Conservation (phyloP, 2,329 filamentous ascomycete genomes). For the Hypomyces rosellus region DNA sequence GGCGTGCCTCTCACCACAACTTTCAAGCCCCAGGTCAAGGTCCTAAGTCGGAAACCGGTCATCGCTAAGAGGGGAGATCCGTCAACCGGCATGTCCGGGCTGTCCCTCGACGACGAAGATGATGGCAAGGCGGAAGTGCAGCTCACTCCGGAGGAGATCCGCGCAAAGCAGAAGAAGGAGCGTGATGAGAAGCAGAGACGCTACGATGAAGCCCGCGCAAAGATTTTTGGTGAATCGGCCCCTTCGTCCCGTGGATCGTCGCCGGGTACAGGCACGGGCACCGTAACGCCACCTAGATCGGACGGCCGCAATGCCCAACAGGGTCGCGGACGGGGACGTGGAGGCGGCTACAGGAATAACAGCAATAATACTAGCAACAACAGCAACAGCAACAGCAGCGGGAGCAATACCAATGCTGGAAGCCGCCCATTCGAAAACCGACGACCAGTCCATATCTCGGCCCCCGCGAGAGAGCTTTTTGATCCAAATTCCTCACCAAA, state of each 20-base stretch:
- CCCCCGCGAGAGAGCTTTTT: slow-evolving; percentile 57
- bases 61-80: slow-evolving; percentile 51
- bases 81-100: slow-evolving; percentile 40
- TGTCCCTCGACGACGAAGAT: slow-evolving; percentile 46
- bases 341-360: slow-evolving; percentile 23
- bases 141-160: slow-evolving; percentile 68
- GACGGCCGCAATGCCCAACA: slow-evolving; percentile 33
- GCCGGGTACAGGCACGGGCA: slow-evolving; percentile 37
- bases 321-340: slow-evolving; percentile 42
- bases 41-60: slow-evolving; percentile 76
- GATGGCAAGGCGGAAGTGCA: slow-evolving; percentile 59
- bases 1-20: slow-evolving; percentile 54
- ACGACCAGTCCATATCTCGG: slow-evolving; percentile 17
- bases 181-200: slow-evolving; percentile 83
- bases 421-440: slow-evolving; percentile 24
- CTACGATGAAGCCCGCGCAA: slow-evolving; percentile 82
- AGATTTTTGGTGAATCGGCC: slow-evolving; percentile 67
- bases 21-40: slow-evolving; percentile 76
- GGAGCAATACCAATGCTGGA: slow-evolving; percentile 17
- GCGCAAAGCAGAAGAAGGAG: slow-evolving; percentile 69
- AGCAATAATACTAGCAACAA: slow-evolving; percentile 23
- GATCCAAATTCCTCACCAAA: slow-evolving; percentile 68
- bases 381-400: slow-evolving; percentile 17
- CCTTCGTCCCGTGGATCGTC: slow-evolving; percentile 54
- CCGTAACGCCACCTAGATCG: slow-evolving; percentile 48